Conservation (phyloP, 768 basidiomycete species). For the Phylloporus scabripes region DNA sequence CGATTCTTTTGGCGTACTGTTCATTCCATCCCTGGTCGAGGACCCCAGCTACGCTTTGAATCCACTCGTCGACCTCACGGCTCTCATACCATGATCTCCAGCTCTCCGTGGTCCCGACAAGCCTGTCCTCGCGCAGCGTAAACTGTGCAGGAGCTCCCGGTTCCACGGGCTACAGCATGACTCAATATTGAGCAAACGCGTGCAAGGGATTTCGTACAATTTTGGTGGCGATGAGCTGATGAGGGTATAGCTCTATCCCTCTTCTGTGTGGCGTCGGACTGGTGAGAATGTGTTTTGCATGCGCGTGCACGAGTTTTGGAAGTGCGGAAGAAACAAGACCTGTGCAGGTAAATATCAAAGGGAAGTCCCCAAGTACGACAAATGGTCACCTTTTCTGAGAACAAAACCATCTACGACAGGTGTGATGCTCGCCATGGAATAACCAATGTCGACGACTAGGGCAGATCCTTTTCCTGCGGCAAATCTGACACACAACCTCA, state of each 20-base stretch:
- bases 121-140: constrained; percentile 68
- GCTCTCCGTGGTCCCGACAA: constrained; percentile 65
- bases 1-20: constrained; percentile 46
- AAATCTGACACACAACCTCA: constrained; percentile 51
- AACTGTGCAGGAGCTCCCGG: constrained; percentile 58
- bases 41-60: constrained; percentile 83
- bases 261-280: constrained; percentile 44
- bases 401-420: constrained; percentile 98
- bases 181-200: constrained; percentile 5
- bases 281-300: constrained; percentile 64
- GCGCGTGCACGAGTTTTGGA: constrained; percentile 74
- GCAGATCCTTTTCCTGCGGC: constrained; percentile 97
- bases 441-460: constrained; percentile 90
- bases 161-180: constrained; percentile 63
- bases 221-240: constrained; percentile 88
- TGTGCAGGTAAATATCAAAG: constrained; percentile 26
- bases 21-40: constrained; percentile 86
- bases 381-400: constrained; percentile 73
- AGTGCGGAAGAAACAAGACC: constrained; percentile 74
- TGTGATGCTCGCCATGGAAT: constrained; percentile 83
- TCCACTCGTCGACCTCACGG: constrained; percentile 90
- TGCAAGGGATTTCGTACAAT: constrained; percentile 36
- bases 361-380: not conserved
- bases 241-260: constrained; percentile 68
- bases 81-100: constrained; percentile 80